These are phyloP conservation scores for Encephalitozoon romaleae DNA, from an alignment of 371 early-diverging fungal genomes.

Conservation along the genomic window DNA sequence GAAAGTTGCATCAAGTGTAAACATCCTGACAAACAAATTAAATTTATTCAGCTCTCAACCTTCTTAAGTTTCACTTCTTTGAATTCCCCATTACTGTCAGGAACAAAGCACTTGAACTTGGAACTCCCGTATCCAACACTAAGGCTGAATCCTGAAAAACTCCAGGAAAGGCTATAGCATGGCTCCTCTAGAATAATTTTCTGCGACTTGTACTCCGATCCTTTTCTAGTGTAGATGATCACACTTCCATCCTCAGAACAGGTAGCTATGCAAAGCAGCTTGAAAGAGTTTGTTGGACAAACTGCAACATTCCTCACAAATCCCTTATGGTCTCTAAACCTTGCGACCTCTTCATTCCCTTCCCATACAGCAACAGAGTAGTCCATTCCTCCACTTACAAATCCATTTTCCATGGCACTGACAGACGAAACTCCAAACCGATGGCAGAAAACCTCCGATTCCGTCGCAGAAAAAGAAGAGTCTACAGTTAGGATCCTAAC, in stretches of 20 bases:
- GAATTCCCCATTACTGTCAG: constrained; percentile 41
- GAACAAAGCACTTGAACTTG: constrained; percentile 52
- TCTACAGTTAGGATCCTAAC: constrained; percentile 41
- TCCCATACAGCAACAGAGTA: constrained; percentile 37
- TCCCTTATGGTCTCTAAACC: constrained; percentile 47
- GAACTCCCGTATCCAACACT: constrained; percentile 56
- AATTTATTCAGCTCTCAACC: constrained; percentile 7
- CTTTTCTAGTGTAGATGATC: constrained; percentile 36
- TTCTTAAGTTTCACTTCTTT: constrained; percentile 36
- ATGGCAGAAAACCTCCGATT: constrained; percentile 20
- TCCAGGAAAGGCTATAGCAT: constrained; percentile 53
- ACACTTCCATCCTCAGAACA: constrained; percentile 57
- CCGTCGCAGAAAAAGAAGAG: neutral
- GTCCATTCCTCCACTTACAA: constrained; percentile 57
- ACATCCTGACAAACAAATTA: neutral
- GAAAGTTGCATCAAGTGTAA: neutral
- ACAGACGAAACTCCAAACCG: constrained; percentile 52
- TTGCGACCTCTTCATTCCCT: constrained; percentile 18
- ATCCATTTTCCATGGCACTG: constrained; percentile 28
- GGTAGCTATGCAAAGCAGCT: constrained; percentile 50
- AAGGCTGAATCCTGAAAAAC: constrained; percentile 52
- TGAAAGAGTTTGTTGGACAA: constrained; percentile 40
- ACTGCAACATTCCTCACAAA: constrained; percentile 50
- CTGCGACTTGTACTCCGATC: constrained; percentile 18
- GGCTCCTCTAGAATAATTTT: constrained; percentile 45